These are phyloP conservation scores for Eucalyptus tenuipes DNA, from an alignment of 345 rosid genomes.

Conservation along the genomic window DNA sequence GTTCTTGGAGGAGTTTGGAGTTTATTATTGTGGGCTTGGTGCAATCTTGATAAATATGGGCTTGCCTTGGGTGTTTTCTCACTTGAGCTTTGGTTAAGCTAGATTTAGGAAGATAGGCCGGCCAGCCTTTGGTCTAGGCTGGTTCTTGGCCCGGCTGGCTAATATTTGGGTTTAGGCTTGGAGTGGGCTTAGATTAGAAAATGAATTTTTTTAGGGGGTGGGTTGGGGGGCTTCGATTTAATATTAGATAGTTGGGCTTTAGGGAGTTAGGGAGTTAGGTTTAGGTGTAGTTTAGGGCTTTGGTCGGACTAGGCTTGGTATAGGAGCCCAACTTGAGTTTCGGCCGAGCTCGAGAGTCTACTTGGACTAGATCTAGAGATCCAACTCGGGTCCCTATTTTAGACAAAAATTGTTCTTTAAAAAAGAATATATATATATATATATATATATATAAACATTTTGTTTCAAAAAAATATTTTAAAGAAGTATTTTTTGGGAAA, in stretches of 20 bases:
- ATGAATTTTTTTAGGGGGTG: too few species aligned
- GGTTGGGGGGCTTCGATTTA: neutral
- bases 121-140: neutral
- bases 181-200: neutral
- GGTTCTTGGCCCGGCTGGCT: neutral
- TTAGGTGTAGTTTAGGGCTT: neutral
- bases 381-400: fast-evolving
- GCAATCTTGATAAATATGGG: too few species aligned
- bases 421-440: too few species aligned
- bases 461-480: too few species aligned
- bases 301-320: neutral
- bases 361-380: neutral
- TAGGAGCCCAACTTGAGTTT: neutral
- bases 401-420: neutral
- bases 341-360: neutral
- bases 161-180: neutral
- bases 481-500: too few species aligned
- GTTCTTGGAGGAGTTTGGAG: neutral
- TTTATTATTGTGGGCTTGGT: too few species aligned
- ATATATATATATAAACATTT: too few species aligned
- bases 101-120: neutral
- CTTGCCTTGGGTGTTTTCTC: too few species aligned
- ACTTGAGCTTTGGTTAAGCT: too few species aligned
- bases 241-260: neutral
- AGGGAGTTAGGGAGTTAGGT: neutral